Evolutionary conservation across 1,139 yeast species (phyloP).

Genomic region (Debaryomycetaceae sp.): DNA sequence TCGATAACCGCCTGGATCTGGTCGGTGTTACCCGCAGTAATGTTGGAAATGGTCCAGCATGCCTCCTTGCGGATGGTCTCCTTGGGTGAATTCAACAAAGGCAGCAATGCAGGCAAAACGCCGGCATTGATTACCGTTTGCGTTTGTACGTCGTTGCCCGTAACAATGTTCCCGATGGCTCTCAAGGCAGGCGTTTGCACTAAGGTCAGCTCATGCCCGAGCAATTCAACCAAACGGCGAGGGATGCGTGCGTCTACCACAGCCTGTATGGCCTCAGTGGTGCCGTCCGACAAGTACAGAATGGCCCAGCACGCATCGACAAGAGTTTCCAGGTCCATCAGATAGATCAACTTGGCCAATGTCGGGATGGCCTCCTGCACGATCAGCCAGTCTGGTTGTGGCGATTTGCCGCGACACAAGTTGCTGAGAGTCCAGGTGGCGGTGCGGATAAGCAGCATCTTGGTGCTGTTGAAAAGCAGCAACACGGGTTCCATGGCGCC

Average conservation of each 20-base stretch:
- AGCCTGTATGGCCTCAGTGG: constrained; percentile 90
- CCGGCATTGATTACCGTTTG: constrained; percentile 94
- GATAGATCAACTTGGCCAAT: constrained; percentile 83
- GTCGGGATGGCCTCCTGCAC: constrained; percentile 90
- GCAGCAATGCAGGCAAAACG: constrained; percentile 79
- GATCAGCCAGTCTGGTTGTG: constrained; percentile 91
- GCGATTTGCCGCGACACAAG: constrained; percentile 92
- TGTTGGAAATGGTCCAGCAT: constrained; percentile 97
- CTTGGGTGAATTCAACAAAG: constrained; percentile 76
- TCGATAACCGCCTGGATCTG: constrained; percentile 97
- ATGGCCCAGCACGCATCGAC: constrained; percentile 99
- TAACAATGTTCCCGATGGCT: constrained; percentile 96
- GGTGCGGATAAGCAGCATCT: constrained; percentile 85
- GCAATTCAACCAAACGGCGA: constrained; percentile 83
- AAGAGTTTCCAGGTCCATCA: constrained; percentile 87
- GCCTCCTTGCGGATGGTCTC: constrained; percentile 96
- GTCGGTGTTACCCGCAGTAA: constrained; percentile 93
- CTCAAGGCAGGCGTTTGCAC: constrained; percentile 97
- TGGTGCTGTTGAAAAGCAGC: constrained; percentile 70
- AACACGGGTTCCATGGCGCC: constrained; percentile 90
- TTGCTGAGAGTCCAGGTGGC: constrained; percentile 98
- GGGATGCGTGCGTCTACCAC: constrained; percentile 97
- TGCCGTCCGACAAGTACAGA: constrained; percentile 89
- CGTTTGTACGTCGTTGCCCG: constrained; percentile 94
- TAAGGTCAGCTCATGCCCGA: constrained; percentile 75